Base-by-base conservation (phyloP, 257 asterid genomes). In the Salvia hispanica region DNA sequence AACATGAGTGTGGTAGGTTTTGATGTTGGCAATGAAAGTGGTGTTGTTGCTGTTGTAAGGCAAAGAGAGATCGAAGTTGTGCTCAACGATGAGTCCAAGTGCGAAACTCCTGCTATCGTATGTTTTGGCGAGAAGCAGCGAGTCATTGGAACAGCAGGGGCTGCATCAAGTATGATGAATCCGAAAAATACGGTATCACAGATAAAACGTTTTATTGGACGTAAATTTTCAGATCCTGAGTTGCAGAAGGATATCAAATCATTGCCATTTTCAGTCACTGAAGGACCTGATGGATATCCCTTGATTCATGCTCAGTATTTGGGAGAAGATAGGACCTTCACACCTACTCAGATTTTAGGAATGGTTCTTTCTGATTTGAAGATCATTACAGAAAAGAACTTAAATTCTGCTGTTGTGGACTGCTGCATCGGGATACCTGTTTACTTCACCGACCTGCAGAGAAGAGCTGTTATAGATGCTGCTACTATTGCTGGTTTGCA, bases 1-100 rank as follows among this genome's bases (percentile, higher is more conserved):
- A 87, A 72, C 73, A 92, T 92, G 98, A 92, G 98, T 60, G 98
- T 92, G 73, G 98, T 92, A 7, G 98, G 98, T 66, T 90, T 92
- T 74, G 98, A 92, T 70, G 70, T 92, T 48, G 97, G 98, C 34
- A 90, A 92, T 9, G 97, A 92, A 70, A 92, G 91, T 54, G 64
- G 93, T 25, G 98, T 92, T 37, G 97, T 92, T 54, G 97, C 98
- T 0, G 98, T 92, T 68, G 98, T 97, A 10, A 80, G 97, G 73
- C 98, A 92, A 58, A 77, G 98, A 55, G 98, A 97, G 4, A 92
- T 92, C 21, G 98, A 92, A 66, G 96, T 92, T 13, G 98, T 92
- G 37, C 96, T 92, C 58, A 92, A 92, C 56, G 89, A 92, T 37
- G 97, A 92, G 73, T 92, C 98, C 4, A 88, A 90, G 72, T 88